A percentile compares a stretch with the other conserved stretches of the same genome.
Conservation (phyloP, 768 basidiomycete species). For the Clavaria fumosa region DNA sequence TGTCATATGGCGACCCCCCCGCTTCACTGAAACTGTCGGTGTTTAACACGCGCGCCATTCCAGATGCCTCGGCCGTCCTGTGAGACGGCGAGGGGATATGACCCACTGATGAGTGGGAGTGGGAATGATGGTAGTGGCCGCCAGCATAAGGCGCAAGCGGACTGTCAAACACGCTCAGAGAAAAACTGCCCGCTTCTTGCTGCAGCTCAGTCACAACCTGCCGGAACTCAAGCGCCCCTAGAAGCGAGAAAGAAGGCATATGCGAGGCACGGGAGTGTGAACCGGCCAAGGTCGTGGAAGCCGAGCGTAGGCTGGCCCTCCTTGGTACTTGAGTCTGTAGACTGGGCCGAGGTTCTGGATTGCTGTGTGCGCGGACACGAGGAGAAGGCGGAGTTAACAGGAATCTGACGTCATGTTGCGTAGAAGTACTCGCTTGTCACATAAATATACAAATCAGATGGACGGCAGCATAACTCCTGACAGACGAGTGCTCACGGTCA, state of each 20-base stretch:
- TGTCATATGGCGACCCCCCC: constrained; percentile 12
- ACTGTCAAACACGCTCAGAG: constrained; percentile 50
- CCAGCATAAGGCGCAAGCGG: constrained; percentile 55
- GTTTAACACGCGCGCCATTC: no score
- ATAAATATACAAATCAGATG: no score
- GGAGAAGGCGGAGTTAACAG: constrained; percentile 21
- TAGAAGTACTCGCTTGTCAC: constrained; percentile 6
- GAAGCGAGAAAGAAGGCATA: constrained; percentile 77
- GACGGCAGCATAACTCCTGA: no score
- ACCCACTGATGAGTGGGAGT: constrained; percentile 21
- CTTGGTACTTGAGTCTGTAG: constrained; percentile 24
- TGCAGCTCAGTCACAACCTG: constrained; percentile 76
- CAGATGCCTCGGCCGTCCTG: no score
- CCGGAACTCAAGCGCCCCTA: constrained; percentile 92
- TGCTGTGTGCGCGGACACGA: constrained; percentile 27
- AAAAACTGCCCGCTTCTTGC: constrained; percentile 43
- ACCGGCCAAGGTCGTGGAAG: constrained; percentile 31
- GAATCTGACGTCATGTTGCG: neutral
- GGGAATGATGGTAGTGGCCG: constrained; percentile 45
- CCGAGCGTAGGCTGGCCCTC: constrained; percentile 30
- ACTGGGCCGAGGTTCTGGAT: constrained; percentile 17
- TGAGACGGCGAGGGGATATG: constrained; percentile 23
- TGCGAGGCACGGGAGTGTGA: constrained; percentile 26
- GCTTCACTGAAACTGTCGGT: constrained; percentile 14
- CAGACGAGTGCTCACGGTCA: constrained; percentile 29